phyloP scores from a whole-genome alignment of 2,329 filamentous ascomycete species.

The Colletotrichum brevisporum region DNA sequence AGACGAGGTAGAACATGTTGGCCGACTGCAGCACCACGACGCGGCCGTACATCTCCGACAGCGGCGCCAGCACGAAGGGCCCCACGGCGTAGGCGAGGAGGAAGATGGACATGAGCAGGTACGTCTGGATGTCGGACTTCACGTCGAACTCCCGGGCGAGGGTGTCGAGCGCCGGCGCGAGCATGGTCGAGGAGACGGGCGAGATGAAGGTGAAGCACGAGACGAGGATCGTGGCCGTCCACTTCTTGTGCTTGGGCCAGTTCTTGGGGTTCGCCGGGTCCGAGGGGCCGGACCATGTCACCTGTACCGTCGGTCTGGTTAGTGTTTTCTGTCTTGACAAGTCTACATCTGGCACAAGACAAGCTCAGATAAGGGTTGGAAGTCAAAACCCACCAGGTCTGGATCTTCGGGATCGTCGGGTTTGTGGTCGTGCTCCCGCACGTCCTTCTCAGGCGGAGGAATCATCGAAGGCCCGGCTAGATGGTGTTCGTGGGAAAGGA shows the following conservation, averaged over 20 bases:
- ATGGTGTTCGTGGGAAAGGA: background rate
- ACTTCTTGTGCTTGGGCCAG: conserved; percentile 57
- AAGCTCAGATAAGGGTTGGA: no score
- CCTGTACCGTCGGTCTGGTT: conserved; percentile 42
- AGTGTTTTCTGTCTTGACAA: background rate
- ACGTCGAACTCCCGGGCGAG: conserved; percentile 62
- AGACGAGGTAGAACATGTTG: conserved; percentile 67
- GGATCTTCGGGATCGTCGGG: conserved; percentile 40
- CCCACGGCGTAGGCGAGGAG: conserved; percentile 70
- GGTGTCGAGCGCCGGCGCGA: conserved; percentile 62
- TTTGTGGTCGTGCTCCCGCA: background rate
- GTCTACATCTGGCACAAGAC: no score
- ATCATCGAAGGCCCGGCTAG: conserved; percentile 1
- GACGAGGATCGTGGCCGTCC: conserved; percentile 52
- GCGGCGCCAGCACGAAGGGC: conserved; percentile 64
- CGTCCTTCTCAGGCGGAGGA: background rate
- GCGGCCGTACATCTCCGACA: conserved; percentile 67
- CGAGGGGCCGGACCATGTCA: conserved; percentile 61
- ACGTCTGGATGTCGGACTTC: conserved; percentile 57
- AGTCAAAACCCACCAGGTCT: conserved; percentile 43
- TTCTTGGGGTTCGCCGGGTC: conserved; percentile 60
- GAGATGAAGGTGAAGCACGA: conserved; percentile 67
- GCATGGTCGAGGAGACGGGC: conserved; percentile 66
- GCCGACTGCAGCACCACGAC: conserved; percentile 59
- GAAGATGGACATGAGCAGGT: conserved; percentile 71